phyloP scores from a whole-genome alignment of 768 basidiomycete species.

The Tricholoma matsutake region DNA sequence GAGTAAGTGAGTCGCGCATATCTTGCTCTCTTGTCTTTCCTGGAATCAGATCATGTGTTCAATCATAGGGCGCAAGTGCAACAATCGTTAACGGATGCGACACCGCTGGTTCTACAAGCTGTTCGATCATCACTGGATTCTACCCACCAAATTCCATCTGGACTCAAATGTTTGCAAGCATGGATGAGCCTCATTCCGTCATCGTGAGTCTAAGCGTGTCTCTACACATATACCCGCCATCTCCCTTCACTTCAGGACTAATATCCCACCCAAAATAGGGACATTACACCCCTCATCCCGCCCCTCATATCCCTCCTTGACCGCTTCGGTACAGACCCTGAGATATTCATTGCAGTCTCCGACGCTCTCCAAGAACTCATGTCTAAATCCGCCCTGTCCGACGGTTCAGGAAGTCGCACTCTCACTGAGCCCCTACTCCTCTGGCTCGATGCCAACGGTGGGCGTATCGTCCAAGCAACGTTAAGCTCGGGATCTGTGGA shows the following conservation, averaged over 20 bases:
- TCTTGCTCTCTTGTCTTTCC: not conserved
- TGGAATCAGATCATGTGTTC: not conserved
- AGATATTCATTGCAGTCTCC: conserved; percentile 59
- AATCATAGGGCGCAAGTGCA: conserved; percentile 55
- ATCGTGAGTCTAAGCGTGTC: conserved; percentile 43
- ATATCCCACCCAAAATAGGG: conserved; percentile 35
- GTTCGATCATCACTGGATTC: conserved; percentile 53
- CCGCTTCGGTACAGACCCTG: conserved; percentile 45
- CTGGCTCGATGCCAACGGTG: conserved; percentile 65
- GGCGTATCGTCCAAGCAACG: conserved; percentile 37
- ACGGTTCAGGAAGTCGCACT: conserved; percentile 64
- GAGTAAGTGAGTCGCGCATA: conserved; percentile 55
- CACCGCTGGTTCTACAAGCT: conserved; percentile 68
- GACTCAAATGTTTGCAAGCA: conserved; percentile 76
- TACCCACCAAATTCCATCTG: conserved; percentile 57
- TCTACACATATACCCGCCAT: conserved; percentile 1
- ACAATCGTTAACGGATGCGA: conserved; percentile 62
- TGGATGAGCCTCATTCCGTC: conserved; percentile 75
- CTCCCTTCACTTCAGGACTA: not conserved
- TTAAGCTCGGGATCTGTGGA: conserved; percentile 41
- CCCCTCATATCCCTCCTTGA: conserved; percentile 65
- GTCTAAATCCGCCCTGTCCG: conserved; percentile 66
- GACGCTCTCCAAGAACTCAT: conserved; percentile 79
- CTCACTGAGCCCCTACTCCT: conserved; percentile 85
- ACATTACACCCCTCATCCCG: conserved; percentile 66